These are phyloP conservation scores for Dothidotthia symphoricarpi DNA, from an alignment of 2,329 filamentous ascomycete species.

Conservation along the genomic window DNA sequence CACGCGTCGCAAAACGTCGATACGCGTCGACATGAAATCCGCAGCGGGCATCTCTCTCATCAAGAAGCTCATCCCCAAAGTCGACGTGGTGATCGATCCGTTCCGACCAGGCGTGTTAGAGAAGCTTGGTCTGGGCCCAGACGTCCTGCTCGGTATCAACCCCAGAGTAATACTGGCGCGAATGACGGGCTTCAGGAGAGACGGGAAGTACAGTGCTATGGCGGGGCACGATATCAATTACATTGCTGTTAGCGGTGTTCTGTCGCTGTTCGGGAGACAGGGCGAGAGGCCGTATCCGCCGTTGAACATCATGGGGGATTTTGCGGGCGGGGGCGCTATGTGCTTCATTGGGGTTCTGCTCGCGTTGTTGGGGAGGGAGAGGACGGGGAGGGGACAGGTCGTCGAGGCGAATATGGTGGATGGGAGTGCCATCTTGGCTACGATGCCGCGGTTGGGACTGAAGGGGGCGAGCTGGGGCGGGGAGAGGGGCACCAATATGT, in stretches of 20 bases:
- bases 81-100: constrained; percentile 87
- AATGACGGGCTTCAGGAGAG: constrained; percentile 85
- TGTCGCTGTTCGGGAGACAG: constrained; percentile 71
- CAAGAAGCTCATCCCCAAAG: constrained; percentile 59
- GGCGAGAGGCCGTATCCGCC: constrained; percentile 74
- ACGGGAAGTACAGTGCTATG: constrained; percentile 83
- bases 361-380: constrained; percentile 66
- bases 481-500: constrained; percentile 69
- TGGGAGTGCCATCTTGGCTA: constrained; percentile 74
- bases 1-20: constrained; percentile 75
- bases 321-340: constrained; percentile 81
- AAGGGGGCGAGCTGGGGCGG: constrained; percentile 62
- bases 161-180: constrained; percentile 76
- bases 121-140: constrained; percentile 73
- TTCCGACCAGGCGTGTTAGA: constrained; percentile 91
- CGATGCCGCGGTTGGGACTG: constrained; percentile 68
- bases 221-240: constrained; percentile 97
- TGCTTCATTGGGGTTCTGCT: constrained; percentile 81
- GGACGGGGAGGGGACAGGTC: constrained; percentile 72
- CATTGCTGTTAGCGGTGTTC: constrained; percentile 78
- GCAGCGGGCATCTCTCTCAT: constrained; percentile 63
- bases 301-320: constrained; percentile 82
- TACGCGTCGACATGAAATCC: constrained; percentile 76
- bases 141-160: constrained; percentile 65
- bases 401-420: constrained; percentile 98